Evolutionary conservation across 2,329 filamentous ascomycete genomes (phyloP).

Genomic region (Penicillium rolfsii): DNA sequence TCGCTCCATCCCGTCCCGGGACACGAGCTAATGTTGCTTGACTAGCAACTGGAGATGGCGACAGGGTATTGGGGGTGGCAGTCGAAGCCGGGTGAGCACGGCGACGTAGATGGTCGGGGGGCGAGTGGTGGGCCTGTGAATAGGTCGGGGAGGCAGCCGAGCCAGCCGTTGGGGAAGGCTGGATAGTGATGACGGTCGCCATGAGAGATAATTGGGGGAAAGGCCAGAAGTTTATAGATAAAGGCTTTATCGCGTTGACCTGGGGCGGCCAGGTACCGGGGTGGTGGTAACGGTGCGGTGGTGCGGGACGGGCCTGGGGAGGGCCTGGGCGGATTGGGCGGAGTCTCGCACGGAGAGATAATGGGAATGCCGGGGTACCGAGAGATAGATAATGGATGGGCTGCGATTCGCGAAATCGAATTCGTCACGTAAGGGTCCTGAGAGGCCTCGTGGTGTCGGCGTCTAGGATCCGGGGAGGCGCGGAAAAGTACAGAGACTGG

Average conservation of each 20-base stretch:
- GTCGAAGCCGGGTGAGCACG: slow-evolving; percentile 28
- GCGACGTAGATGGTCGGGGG: slow-evolving; percentile 31
- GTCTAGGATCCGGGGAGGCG: slow-evolving; percentile 14
- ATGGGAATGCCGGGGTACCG: not conserved
- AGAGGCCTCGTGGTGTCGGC: not conserved
- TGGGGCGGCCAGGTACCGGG: not conserved
- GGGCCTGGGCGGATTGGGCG: not conserved
- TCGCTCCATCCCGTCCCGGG: slow-evolving; percentile 42
- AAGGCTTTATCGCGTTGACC: not conserved
- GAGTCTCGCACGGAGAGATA: slow-evolving; percentile 1
- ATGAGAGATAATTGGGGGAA: slow-evolving; percentile 23
- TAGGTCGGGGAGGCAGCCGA: slow-evolving; percentile 28
- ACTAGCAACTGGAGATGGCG: slow-evolving; percentile 31
- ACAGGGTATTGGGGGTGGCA: slow-evolving; percentile 28
- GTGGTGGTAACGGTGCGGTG: not conserved
- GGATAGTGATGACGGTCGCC: slow-evolving; percentile 47
- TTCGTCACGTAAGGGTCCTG: slow-evolving; percentile 23
- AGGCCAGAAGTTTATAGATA: not conserved
- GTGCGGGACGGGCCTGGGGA: not conserved
- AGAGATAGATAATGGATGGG: slow-evolving; percentile 22
- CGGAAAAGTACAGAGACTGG: not conserved
- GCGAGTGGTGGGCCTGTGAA: slow-evolving; percentile 31
- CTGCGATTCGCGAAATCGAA: slow-evolving; percentile 19
- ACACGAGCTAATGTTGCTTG: slow-evolving; percentile 33
- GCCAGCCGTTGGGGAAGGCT: slow-evolving; percentile 42